Conservation (phyloP, 2,329 filamentous ascomycete genomes). For the Dissoconium aciculare region DNA sequence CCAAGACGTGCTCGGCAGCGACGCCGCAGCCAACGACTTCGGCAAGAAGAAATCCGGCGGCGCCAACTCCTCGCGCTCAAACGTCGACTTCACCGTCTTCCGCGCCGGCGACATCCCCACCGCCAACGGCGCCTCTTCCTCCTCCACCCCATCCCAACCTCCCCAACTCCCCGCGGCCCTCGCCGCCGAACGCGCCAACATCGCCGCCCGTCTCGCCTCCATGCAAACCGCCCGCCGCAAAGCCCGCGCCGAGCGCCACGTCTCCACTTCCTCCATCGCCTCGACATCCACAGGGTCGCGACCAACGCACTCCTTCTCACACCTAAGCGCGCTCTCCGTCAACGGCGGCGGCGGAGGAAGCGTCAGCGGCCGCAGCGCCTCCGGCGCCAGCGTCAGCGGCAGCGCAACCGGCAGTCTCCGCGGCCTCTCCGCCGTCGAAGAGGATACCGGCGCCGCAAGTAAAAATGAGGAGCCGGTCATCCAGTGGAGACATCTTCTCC, state of each 20-base stretch:
- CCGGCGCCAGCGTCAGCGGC: constrained; percentile 6
- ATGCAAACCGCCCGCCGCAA: constrained; percentile 58
- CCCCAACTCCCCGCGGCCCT: constrained; percentile 32
- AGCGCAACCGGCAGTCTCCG: constrained; percentile 3
- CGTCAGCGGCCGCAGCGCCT: too few species aligned
- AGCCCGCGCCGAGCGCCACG: constrained; percentile 38
- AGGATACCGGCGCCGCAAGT: background rate
- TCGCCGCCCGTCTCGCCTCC: constrained; percentile 66
- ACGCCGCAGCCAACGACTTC: constrained; percentile 19
- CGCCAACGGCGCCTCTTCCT: constrained; percentile 27
- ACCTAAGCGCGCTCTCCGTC: background rate
- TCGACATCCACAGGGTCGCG: background rate
- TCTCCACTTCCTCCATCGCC: constrained; percentile 9
- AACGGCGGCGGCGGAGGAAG: too few species aligned
- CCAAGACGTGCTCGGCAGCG: constrained; percentile 60
- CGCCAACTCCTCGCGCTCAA: constrained; percentile 7
- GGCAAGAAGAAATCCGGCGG: constrained; percentile 22
- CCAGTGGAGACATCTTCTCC: constrained; percentile 66
- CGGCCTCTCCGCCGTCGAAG: background rate
- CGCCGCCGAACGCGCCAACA: constrained; percentile 57
- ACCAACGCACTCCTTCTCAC: background rate
- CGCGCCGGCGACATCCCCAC: constrained; percentile 50
- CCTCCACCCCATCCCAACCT: too few species aligned
- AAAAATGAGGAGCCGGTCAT: constrained; percentile 86
- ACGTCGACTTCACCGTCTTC: constrained; percentile 61